A percentile compares a stretch with the other conserved stretches of the same genome.
Conservation (phyloP, 192 early-diverging fungal genomes). For the Tieghemiomyces parasiticus region DNA sequence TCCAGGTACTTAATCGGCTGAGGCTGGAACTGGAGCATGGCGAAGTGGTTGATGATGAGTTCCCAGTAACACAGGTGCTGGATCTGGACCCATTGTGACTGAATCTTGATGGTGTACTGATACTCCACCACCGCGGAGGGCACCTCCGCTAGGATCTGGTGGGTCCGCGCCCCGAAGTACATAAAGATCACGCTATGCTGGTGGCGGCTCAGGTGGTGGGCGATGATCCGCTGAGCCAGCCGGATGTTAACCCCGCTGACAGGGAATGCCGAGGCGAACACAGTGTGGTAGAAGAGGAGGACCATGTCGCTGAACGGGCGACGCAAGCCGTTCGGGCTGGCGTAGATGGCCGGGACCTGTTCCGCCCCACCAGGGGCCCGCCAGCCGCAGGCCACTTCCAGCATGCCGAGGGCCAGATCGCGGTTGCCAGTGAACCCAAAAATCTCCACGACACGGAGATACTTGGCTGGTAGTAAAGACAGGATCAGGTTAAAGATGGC, state of each 20-base stretch:
- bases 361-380: conserved; percentile 21
- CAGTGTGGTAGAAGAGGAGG: conserved; percentile 56
- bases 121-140: conserved; percentile 47
- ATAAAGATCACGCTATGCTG: conserved; percentile 58
- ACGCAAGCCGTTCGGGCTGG: conserved; percentile 46
- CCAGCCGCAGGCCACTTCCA: conserved; percentile 62
- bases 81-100: conserved; percentile 57
- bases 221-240: conserved; percentile 42
- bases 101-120: conserved; percentile 30
- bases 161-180: conserved; percentile 48
- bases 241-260: conserved; percentile 48
- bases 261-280: conserved; percentile 52
- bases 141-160: conserved; percentile 36
- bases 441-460: conserved; percentile 63
- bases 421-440: conserved; percentile 73
- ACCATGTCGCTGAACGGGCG: conserved; percentile 64
- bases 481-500: conserved; percentile 67
- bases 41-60: conserved; percentile 44
- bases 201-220: conserved; percentile 34
- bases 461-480: conserved; percentile 51
- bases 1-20: conserved; percentile 41
- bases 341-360: conserved; percentile 18
- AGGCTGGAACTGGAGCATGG: conserved; percentile 37
- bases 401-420: conserved; percentile 50
- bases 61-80: conserved; percentile 77